phyloP scores from a whole-genome alignment of 2,329 filamentous ascomycete genomes.

The Nothophoma quercina region DNA sequence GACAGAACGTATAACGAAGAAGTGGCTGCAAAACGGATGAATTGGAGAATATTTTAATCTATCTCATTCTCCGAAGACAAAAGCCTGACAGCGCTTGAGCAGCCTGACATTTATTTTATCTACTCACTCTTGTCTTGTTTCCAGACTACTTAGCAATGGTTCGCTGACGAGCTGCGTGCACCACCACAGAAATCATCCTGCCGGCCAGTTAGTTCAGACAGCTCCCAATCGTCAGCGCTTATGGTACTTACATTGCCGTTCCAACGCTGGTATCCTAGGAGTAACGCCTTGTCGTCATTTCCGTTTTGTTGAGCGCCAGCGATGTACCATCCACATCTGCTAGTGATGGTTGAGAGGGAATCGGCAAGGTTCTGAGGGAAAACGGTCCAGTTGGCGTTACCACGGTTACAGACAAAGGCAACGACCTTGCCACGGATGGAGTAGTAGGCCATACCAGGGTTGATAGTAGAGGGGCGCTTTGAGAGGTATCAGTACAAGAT shows the following conservation, averaged over 20 bases:
- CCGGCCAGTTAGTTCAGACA: neutral
- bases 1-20: no score
- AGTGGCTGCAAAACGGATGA: no score
- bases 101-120: no score
- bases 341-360: neutral
- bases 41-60: no score
- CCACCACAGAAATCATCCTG: constrained; percentile 6
- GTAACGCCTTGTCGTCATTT: neutral
- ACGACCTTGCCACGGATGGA: constrained; percentile 10
- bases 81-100: no score
- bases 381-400: neutral
- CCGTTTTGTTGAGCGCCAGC: neutral
- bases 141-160: constrained; percentile 67
- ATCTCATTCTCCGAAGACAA: no score
- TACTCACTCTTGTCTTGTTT: no score
- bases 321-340: neutral
- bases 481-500: no score
- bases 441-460: no score
- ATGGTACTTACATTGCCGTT: neutral
- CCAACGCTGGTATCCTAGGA: constrained; percentile 4
- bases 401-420: constrained; percentile 6
- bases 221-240: no score
- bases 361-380: neutral
- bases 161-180: neutral
- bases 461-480: no score